These are phyloP conservation scores for Croton setiger DNA, from an alignment of 441 rosid species.

Conservation along the genomic window DNA sequence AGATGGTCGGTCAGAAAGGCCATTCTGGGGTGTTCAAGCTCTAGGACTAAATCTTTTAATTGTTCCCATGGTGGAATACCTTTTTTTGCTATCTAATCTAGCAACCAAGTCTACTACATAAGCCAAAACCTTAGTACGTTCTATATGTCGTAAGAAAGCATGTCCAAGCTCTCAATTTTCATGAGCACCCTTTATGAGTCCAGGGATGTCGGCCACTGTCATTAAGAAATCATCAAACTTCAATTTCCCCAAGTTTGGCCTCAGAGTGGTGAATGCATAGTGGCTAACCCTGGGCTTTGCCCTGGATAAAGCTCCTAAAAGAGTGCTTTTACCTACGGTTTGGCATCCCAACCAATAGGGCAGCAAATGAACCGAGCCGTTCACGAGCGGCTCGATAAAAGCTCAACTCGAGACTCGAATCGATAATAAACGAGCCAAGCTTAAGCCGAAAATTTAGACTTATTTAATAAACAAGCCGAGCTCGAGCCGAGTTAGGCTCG, in stretches of 20 bases:
- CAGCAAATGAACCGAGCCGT: too few relatives aligned
- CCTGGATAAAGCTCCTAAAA: constrained; percentile 75
- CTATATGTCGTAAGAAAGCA: constrained; percentile 80
- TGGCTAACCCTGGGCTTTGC: constrained; percentile 82
- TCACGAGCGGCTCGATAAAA: too few relatives aligned
- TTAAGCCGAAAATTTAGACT: too few relatives aligned
- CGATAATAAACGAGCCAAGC: too few relatives aligned
- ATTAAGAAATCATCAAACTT: constrained; percentile 71
- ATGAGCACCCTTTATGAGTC: constrained; percentile 89
- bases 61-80: constrained; percentile 85
- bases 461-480: too few relatives aligned
- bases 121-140: constrained; percentile 82
- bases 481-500: too few relatives aligned
- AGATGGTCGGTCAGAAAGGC: constrained; percentile 65
- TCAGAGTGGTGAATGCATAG: constrained; percentile 79
- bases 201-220: constrained; percentile 90
- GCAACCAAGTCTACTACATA: constrained; percentile 79
- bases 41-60: constrained; percentile 60
- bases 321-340: constrained; percentile 92
- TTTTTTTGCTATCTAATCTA: constrained; percentile 53
- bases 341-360: constrained; percentile 92
- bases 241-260: constrained; percentile 81
- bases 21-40: constrained; percentile 80
- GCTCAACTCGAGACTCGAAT: too few relatives aligned
- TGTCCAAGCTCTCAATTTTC: constrained; percentile 82